A percentile compares a stretch with the other conserved stretches of the same genome.
These are phyloP conservation scores for Alternaria consortialis DNA, from an alignment of 2,329 filamentous ascomycete genomes.

Conservation along the genomic window DNA sequence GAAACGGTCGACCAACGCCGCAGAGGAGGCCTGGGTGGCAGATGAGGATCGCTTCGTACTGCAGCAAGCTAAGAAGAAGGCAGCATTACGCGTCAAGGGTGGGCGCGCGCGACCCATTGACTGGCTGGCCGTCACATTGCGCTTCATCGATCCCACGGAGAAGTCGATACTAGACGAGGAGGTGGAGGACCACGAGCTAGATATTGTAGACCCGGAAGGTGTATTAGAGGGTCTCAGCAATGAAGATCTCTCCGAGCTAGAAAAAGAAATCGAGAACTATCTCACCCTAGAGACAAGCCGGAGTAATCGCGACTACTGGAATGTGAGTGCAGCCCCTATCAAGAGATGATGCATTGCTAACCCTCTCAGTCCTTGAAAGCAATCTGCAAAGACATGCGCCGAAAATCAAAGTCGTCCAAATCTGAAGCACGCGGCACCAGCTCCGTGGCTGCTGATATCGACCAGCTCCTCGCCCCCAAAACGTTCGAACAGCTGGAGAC, in stretches of 20 bases:
- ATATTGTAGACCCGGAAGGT: slow-evolving; percentile 80
- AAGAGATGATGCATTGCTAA: slow-evolving; percentile 32
- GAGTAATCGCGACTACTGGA: slow-evolving; percentile 89
- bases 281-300: slow-evolving; percentile 79
- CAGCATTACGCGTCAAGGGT: slow-evolving; percentile 91
- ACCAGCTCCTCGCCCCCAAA: slow-evolving; percentile 86
- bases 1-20: slow-evolving; percentile 57
- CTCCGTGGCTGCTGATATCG: slow-evolving; percentile 86
- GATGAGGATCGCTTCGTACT: slow-evolving; percentile 96
- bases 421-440: slow-evolving; percentile 78
- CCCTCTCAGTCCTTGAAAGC: slow-evolving; percentile 74
- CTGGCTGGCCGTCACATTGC: slow-evolving; percentile 88
- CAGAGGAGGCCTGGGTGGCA: slow-evolving; percentile 76
- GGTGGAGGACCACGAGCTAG: slow-evolving; percentile 75
- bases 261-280: slow-evolving; percentile 83
- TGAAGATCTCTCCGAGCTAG: slow-evolving; percentile 75
- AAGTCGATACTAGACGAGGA: slow-evolving; percentile 84
- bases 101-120: slow-evolving; percentile 92
- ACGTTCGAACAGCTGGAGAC: slow-evolving; percentile 84
- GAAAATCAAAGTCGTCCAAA: slow-evolving; percentile 68
- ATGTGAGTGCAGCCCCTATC: slow-evolving; percentile 53
- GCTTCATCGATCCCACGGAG: slow-evolving; percentile 80
- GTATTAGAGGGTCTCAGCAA: slow-evolving; percentile 78
- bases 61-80: slow-evolving; percentile 97
- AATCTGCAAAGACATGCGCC: slow-evolving; percentile 79